Percentiles rank a stretch among this genome's conserved stretches.
Evolutionary conservation across 208 protist species (phyloP).

Genomic region (Acanthamoeba healyi): DNA sequence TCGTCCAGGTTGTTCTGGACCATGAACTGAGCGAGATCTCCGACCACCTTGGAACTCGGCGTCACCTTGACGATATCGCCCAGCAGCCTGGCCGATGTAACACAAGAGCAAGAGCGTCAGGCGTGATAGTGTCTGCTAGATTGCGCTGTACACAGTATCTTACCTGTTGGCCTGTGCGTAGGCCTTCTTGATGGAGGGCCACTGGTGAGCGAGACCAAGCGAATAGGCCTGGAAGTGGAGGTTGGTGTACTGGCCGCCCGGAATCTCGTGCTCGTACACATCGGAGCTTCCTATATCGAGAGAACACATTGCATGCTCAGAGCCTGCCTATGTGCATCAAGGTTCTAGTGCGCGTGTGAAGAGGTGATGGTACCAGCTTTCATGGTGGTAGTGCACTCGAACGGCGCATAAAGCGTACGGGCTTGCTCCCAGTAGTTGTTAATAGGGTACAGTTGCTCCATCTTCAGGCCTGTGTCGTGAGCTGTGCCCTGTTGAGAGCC

Average conservation of each 20-base stretch:
- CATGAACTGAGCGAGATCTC: slow-evolving; percentile 94
- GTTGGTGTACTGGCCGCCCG: slow-evolving; percentile 92
- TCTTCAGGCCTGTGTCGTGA: slow-evolving; percentile 80
- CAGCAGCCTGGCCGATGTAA: slow-evolving; percentile 51
- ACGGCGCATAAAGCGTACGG: slow-evolving; percentile 87
- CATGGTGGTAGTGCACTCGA: slow-evolving; percentile 86
- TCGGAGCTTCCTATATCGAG: slow-evolving; percentile 76
- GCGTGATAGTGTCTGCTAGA: no score
- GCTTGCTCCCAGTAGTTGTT: slow-evolving; percentile 84
- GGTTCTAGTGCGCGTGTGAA: no score
- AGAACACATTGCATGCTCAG: no score
- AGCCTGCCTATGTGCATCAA: no score
- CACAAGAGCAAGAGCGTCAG: no score
- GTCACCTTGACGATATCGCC: slow-evolving; percentile 91
- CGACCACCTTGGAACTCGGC: slow-evolving; percentile 92
- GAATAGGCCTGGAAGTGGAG: slow-evolving; percentile 90
- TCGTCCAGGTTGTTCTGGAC: slow-evolving; percentile 87
- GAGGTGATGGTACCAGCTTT: slow-evolving; percentile 79
- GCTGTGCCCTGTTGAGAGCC: slow-evolving; percentile 35
- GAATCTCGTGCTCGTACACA: slow-evolving; percentile 91
- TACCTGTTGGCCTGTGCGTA: slow-evolving; percentile 82
- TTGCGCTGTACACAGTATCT: no score
- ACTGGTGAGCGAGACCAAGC: slow-evolving; percentile 82
- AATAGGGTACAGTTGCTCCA: slow-evolving; percentile 75
- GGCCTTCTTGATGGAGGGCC: slow-evolving; percentile 85